These are phyloP conservation scores for Claviceps humidiphila DNA, from an alignment of 2,329 filamentous ascomycete species.

Conservation along the genomic window DNA sequence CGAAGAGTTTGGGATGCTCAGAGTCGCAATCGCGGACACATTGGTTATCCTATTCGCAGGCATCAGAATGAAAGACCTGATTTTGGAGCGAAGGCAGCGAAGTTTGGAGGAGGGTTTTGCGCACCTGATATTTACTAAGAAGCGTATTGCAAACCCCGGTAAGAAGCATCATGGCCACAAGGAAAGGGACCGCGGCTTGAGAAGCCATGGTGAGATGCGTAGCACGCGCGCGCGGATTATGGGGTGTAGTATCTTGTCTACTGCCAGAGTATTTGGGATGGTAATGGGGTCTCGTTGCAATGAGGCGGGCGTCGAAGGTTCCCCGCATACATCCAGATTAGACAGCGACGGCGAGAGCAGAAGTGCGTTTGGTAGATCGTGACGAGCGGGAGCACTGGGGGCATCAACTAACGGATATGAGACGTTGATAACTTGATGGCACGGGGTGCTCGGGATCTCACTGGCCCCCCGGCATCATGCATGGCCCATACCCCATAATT, in stretches of 20 bases:
- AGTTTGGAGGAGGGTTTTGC: constrained; percentile 9
- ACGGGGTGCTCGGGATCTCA: neutral
- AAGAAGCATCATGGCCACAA: constrained; percentile 92
- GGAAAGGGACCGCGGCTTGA: constrained; percentile 61
- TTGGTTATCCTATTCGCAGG: constrained; percentile 67
- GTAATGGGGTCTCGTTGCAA: neutral
- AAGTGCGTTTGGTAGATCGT: neutral
- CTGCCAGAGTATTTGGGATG: neutral
- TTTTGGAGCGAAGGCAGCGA: neutral
- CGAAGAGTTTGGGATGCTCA: constrained; percentile 59
- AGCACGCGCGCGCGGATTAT: neutral
- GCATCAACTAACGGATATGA: neutral
- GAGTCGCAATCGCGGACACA: constrained; percentile 83
- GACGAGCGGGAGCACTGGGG: neutral
- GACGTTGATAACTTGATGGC: too few species aligned
- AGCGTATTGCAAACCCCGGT: constrained; percentile 96
- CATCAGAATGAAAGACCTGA: neutral
- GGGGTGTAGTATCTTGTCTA: neutral
- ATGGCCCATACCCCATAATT: neutral
- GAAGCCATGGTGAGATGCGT: constrained; percentile 44
- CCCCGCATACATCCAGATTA: too few species aligned
- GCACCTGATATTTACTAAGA: constrained; percentile 87
- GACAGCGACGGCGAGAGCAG: neutral
- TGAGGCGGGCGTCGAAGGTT: neutral
- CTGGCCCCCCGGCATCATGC: neutral